A percentile compares a stretch with the other conserved stretches of the same genome.
phyloP scores from a whole-genome alignment of 768 basidiomycete genomes.

The Boletus pseudo-olivaceus region DNA sequence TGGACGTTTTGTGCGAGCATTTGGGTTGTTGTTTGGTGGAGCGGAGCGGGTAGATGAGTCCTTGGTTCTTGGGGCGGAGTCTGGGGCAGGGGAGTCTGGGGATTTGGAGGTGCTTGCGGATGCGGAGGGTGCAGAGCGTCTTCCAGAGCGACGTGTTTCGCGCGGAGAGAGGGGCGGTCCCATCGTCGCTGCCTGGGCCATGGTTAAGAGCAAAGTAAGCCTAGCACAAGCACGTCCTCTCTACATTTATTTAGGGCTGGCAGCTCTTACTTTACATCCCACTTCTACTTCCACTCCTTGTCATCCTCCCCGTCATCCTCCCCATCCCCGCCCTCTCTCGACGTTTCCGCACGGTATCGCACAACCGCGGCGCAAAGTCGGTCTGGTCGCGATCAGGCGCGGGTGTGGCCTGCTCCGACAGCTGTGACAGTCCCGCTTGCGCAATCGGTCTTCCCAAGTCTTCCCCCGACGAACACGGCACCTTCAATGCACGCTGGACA shows the following conservation, averaged over 20 bases:
- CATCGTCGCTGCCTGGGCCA: slow-evolving; percentile 70
- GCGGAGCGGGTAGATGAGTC: slow-evolving; percentile 38
- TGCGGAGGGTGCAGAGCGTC: slow-evolving; percentile 64
- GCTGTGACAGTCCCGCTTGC: background rate
- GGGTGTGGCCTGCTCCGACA: background rate
- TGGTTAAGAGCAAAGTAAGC: slow-evolving; percentile 23
- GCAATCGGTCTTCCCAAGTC: slow-evolving; percentile 1
- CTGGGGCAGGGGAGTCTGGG: slow-evolving; percentile 62
- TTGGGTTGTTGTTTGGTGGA: slow-evolving; percentile 36
- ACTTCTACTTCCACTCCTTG: background rate
- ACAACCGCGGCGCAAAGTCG: background rate
- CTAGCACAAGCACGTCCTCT: slow-evolving; percentile 1
- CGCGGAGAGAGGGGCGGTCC: slow-evolving; percentile 74
- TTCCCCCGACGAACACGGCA: background rate
- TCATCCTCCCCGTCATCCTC: background rate
- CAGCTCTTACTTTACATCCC: slow-evolving; percentile 18
- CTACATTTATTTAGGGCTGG: slow-evolving; percentile 38
- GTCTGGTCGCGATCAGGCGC: slow-evolving; percentile 20
- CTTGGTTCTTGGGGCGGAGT: slow-evolving; percentile 42
- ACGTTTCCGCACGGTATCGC: background rate
- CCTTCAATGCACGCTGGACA: background rate
- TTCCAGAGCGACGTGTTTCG: slow-evolving; percentile 74
- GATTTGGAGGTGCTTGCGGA: slow-evolving; percentile 71
- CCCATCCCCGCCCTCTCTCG: background rate
- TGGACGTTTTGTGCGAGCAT: slow-evolving; percentile 51